Evolutionary conservation across 306 rosid species (phyloP).

Genomic region (Medicago ruthenica): DNA sequence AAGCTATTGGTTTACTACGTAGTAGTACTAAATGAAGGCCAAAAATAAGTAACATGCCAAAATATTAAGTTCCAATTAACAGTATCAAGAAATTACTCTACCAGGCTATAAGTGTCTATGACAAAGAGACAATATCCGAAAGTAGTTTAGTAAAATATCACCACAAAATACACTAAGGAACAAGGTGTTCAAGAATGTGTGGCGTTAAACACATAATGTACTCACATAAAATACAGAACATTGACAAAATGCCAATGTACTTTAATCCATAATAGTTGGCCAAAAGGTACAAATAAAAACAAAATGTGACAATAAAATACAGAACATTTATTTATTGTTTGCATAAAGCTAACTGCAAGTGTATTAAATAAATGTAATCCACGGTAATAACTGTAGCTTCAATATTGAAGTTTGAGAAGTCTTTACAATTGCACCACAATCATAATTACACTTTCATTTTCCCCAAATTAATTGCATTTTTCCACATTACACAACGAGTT

Average conservation of each 20-base stretch:
- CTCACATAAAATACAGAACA: not conserved
- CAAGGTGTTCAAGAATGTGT: not conserved
- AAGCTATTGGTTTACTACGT: not conserved
- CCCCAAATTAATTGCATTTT: too few species aligned
- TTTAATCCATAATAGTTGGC: too few species aligned
- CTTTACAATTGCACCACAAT: too few species aligned
- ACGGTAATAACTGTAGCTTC: too few species aligned
- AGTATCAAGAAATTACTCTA: not conserved
- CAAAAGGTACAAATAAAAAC: too few species aligned
- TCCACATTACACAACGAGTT: not conserved
- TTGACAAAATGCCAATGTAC: not conserved
- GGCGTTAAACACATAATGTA: too few species aligned
- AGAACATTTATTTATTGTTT: too few species aligned
- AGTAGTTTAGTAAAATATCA: not conserved
- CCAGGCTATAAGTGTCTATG: not conserved
- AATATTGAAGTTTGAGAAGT: too few species aligned
- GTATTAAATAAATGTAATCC: too few species aligned
- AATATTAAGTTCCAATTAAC: not conserved
- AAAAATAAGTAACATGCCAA: not conserved
- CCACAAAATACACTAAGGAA: not conserved
- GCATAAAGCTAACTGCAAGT: too few species aligned
- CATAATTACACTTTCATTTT: too few species aligned
- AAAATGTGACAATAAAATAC: too few species aligned
- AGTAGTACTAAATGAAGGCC: not conserved
- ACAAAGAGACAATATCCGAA: not conserved